phyloP scores from a whole-genome alignment of 495 filamentous ascomycete species.

The Thermothielavioides terrestris region DNA sequence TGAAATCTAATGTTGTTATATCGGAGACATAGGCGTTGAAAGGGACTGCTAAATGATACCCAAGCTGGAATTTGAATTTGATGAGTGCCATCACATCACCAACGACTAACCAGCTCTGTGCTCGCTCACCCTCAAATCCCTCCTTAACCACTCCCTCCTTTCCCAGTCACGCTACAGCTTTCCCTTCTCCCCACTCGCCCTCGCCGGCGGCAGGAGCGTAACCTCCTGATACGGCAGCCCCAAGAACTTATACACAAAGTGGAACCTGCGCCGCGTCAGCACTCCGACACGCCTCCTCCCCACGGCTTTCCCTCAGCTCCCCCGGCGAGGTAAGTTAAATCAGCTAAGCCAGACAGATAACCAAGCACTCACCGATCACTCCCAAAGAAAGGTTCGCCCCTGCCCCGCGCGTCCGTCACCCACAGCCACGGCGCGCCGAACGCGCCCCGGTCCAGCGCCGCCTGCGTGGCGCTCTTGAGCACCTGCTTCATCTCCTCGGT shows the following conservation, averaged over 20 bases:
- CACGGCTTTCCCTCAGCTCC: background rate
- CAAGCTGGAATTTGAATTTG: no score
- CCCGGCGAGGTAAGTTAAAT: background rate
- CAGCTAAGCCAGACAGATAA: conserved; percentile 33
- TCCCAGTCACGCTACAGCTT: conserved; percentile 23
- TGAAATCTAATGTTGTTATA: background rate
- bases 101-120: no score
- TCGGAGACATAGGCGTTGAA: background rate
- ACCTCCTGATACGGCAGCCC: conserved; percentile 31
- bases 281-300: background rate
- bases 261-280: conserved; percentile 19
- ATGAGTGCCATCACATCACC: no score
- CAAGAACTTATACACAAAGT: conserved; percentile 35
- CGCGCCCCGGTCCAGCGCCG: conserved; percentile 53
- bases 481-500: conserved; percentile 49
- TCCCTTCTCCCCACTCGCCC: conserved; percentile 8
- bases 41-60: background rate
- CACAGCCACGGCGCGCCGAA: conserved; percentile 72
- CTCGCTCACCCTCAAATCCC: background rate
- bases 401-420: conserved; percentile 51
- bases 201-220: conserved; percentile 25
- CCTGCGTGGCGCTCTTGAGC: conserved; percentile 49
- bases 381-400: conserved; percentile 64
- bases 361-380: conserved; percentile 47
- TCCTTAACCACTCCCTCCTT: background rate